Conservation (phyloP, 257 asterid species). For the Nicotiana noctiflora region DNA sequence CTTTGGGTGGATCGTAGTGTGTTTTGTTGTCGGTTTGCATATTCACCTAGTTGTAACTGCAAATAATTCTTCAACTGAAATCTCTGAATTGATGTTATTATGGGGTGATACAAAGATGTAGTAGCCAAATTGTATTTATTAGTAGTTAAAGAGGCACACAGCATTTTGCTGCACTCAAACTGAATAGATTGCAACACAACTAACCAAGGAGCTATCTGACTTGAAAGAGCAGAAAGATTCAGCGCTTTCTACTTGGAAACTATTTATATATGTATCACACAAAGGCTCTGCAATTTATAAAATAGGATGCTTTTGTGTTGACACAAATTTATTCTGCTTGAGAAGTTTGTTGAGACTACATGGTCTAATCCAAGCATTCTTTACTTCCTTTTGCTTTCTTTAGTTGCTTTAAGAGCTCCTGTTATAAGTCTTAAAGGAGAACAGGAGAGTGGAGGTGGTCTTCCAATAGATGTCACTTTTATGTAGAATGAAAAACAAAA, state of each 20-base stretch:
- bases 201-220: neutral
- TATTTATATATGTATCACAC: neutral
- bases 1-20: neutral
- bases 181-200: neutral
- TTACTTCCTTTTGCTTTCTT: neutral
- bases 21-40: neutral
- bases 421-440: neutral
- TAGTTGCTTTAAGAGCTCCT: neutral
- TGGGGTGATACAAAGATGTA: constrained; percentile 3
- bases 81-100: neutral
- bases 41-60: neutral
- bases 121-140: neutral
- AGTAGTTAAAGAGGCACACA: neutral
- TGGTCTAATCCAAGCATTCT: neutral
- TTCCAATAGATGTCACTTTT: neutral
- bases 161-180: neutral
- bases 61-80: neutral
- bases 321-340: neutral
- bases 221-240: neutral
- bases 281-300: neutral
- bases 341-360: neutral
- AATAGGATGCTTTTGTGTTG: neutral
- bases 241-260: neutral
- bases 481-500: neutral
- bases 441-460: neutral